Conservation (phyloP, 2,329 filamentous ascomycete genomes). For the Chaetomium sp. region DNA sequence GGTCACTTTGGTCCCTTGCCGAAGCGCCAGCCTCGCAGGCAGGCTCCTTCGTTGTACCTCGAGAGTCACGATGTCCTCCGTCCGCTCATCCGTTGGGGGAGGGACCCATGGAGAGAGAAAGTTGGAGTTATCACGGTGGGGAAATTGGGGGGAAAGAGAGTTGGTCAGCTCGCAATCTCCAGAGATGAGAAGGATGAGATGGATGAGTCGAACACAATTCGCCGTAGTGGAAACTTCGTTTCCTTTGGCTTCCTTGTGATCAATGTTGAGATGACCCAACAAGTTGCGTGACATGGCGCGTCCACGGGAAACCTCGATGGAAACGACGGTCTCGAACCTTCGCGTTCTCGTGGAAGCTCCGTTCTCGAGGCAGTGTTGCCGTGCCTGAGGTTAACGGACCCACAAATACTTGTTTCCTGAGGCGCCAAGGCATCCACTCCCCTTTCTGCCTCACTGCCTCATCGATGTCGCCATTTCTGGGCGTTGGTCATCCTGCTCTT, state of each 20-base stretch:
- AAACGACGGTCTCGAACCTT: not conserved
- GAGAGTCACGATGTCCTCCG: not conserved
- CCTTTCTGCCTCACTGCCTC: too few relatives aligned
- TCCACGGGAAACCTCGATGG: not conserved
- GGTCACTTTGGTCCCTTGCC: too few relatives aligned
- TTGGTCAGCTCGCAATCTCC: not conserved
- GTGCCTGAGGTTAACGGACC: constrained; percentile 2
- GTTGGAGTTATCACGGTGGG: too few relatives aligned
- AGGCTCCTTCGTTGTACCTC: too few relatives aligned
- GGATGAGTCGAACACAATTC: not conserved
- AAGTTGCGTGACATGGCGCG: constrained; percentile 14
- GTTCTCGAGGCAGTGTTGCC: not conserved
- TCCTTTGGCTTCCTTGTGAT: not conserved
- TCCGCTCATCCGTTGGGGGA: not conserved
- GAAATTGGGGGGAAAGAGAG: too few relatives aligned
- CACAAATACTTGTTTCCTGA: too few relatives aligned
- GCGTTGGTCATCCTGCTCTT: constrained; percentile 12
- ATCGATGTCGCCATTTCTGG: not conserved
- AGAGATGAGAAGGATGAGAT: not conserved
- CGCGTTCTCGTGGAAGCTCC: not conserved
- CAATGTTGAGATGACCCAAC: constrained; percentile 6
- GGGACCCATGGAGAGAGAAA: too few relatives aligned
- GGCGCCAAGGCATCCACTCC: too few relatives aligned
- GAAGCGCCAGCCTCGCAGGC: too few relatives aligned
- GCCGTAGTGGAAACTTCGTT: constrained; percentile 11